phyloP scores from a whole-genome alignment of 805 yeast genomes.

The Pichia ethanolica region DNA sequence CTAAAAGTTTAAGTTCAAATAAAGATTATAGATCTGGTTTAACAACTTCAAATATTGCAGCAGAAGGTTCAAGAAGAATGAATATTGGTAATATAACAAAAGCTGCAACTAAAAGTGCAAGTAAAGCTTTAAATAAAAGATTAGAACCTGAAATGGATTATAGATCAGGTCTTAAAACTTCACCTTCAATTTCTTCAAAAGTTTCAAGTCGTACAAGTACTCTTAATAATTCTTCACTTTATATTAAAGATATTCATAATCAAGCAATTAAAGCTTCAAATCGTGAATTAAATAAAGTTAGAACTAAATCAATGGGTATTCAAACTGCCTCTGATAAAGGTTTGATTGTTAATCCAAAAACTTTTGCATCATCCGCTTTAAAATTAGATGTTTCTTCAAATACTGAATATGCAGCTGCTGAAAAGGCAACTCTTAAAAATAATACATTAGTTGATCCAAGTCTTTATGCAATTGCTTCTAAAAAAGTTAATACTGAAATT shows the following conservation, averaged over 20 bases:
- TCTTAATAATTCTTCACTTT: conserved; percentile 23
- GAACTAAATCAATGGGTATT: conserved; percentile 28
- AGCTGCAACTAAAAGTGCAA: conserved; percentile 32
- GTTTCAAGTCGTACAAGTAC: conserved; percentile 12
- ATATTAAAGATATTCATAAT: conserved; percentile 11
- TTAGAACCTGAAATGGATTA: conserved; percentile 32
- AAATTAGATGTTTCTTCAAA: conserved; percentile 18
- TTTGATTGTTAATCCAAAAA: conserved; percentile 32
- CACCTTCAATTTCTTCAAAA: conserved; percentile 11
- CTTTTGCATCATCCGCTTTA: conserved; percentile 49
- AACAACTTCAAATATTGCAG: conserved; percentile 21
- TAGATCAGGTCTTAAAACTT: conserved; percentile 26
- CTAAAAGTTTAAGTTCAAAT: conserved; percentile 11
- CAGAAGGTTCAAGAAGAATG: conserved; percentile 24
- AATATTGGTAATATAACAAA: conserved; percentile 25
- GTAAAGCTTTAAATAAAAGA: conserved; percentile 39
- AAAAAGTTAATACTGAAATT: conserved; percentile 36
- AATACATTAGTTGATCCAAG: conserved; percentile 34
- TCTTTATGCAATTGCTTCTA: conserved; percentile 45
- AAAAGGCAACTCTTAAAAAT: conserved; percentile 28
- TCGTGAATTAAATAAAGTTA: conserved; percentile 4
- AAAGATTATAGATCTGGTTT: conserved; percentile 22
- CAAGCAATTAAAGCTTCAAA: conserved; percentile 10
- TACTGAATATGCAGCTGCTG: conserved; percentile 27
- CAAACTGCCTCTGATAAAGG: conserved; percentile 32